phyloP scores from a whole-genome alignment of 2,329 filamentous ascomycete species.

The Microdochium trichocladiopsis region DNA sequence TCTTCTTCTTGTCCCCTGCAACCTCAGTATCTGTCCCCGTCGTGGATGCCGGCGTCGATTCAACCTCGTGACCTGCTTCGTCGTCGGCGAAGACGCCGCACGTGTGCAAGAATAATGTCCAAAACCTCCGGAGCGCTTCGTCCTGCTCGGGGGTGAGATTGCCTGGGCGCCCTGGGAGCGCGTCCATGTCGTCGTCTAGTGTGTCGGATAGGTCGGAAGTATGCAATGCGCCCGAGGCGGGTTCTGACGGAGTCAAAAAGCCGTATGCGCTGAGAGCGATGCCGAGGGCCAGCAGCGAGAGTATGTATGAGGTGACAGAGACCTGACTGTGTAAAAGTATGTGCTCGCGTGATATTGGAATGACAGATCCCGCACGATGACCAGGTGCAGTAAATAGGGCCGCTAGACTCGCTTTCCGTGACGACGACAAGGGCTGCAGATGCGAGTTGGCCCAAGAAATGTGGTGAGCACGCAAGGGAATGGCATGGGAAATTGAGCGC shows the following conservation, averaged over 20 bases:
- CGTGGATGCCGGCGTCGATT: slow-evolving; percentile 6
- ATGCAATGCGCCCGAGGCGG: background rate
- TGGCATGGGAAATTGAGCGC: background rate
- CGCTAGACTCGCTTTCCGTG: background rate
- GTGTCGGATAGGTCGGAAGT: slow-evolving; percentile 1
- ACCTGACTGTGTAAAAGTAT: background rate
- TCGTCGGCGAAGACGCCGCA: slow-evolving; percentile 52
- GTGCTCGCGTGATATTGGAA: background rate
- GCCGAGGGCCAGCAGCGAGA: slow-evolving; percentile 10
- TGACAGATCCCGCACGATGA: background rate
- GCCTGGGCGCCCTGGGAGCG: slow-evolving; percentile 66
- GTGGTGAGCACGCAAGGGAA: background rate
- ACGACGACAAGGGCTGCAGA: background rate
- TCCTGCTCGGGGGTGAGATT: slow-evolving; percentile 89
- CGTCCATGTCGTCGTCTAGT: slow-evolving; percentile 15
- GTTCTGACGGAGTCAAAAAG: slow-evolving; percentile 1
- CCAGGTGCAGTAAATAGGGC: background rate
- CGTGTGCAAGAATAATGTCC: slow-evolving; percentile 68
- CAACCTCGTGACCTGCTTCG: slow-evolving; percentile 20
- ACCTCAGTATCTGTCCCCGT: background rate
- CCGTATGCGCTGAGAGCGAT: slow-evolving; percentile 13
- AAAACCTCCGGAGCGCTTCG: slow-evolving; percentile 80
- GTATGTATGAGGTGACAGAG: slow-evolving; percentile 3
- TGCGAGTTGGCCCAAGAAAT: background rate
- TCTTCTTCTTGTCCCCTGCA: slow-evolving; percentile 57